Conservation (phyloP, 1,284 basidiomycete genomes). For the Microbotryum lychnidis-dioicae region DNA sequence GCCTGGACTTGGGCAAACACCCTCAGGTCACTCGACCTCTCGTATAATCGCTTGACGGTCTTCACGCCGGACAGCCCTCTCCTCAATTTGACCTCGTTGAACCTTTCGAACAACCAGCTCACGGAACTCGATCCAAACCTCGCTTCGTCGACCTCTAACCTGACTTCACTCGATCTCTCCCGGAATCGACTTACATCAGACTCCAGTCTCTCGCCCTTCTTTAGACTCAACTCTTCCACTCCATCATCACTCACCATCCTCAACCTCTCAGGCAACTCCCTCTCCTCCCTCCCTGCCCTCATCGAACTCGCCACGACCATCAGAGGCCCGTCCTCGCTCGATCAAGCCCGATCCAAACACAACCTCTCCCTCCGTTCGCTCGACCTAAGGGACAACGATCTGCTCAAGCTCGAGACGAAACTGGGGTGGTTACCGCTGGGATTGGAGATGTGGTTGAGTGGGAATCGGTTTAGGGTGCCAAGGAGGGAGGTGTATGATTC, state of each 20-base stretch:
- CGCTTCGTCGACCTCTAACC: neutral
- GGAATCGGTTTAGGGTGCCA: conserved; percentile 25
- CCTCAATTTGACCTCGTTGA: conserved; percentile 7
- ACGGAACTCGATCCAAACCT: conserved; percentile 4
- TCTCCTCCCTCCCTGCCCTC: conserved; percentile 7
- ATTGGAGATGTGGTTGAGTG: conserved; percentile 11
- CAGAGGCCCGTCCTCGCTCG: neutral
- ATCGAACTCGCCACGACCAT: conserved; percentile 2
- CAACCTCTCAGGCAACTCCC: conserved; percentile 18
- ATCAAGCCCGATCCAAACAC: conserved; percentile 1
- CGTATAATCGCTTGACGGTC: conserved; percentile 8
- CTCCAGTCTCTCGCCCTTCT: conserved; percentile 7
- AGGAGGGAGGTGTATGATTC: conserved; percentile 15
- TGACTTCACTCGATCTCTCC: conserved; percentile 13
- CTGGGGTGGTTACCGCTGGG: conserved; percentile 13
- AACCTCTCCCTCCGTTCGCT: conserved; percentile 2
- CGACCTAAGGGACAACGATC: conserved; percentile 24
- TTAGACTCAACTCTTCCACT: neutral
- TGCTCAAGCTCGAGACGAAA: conserved; percentile 12
- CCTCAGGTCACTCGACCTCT: conserved; percentile 7
- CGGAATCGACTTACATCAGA: conserved; percentile 18
- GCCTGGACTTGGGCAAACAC: conserved; percentile 9
- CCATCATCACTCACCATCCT: neutral
- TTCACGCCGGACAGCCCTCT: neutral
- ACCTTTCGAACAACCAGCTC: conserved; percentile 17